Conservation (phyloP, 1,284 basidiomycete species). For the Chalciporus sp. region DNA sequence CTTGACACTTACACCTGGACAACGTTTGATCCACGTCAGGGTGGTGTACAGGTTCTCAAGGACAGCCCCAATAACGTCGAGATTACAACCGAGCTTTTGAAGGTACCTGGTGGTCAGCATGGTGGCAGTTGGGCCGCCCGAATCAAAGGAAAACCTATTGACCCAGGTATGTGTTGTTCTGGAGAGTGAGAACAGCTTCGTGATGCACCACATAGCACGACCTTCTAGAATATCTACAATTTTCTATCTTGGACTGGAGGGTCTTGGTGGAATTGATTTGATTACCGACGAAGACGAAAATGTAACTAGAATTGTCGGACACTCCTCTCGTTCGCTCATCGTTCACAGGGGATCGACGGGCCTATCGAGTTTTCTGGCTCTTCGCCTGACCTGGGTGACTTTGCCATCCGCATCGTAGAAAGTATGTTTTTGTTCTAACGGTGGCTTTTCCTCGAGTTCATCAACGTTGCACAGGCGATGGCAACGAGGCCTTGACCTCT, state of each 20-base stretch:
- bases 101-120: constrained; percentile 74
- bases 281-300: constrained; percentile 75
- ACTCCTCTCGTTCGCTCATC: constrained; percentile 7
- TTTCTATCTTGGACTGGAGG: constrained; percentile 88
- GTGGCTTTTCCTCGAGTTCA: not conserved
- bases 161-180: constrained; percentile 50
- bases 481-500: constrained; percentile 53
- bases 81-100: constrained; percentile 84
- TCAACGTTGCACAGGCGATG: constrained; percentile 47
- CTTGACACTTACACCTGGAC: constrained; percentile 86
- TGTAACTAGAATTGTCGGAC: constrained; percentile 44
- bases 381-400: constrained; percentile 79
- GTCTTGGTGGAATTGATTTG: constrained; percentile 79
- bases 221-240: constrained; percentile 73
- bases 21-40: constrained; percentile 82
- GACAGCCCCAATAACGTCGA: constrained; percentile 84
- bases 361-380: constrained; percentile 70
- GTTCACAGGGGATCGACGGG: constrained; percentile 67
- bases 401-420: constrained; percentile 80
- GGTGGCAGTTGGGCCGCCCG: constrained; percentile 92
- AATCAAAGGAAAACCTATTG: constrained; percentile 80
- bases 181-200: constrained; percentile 1
- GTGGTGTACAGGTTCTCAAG: constrained; percentile 82
- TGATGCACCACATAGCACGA: constrained; percentile 37
- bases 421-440: constrained; percentile 45